Evolutionary conservation across 75 land plant species (phyloP), one percentile per base, ranked within the genome.

Genomic region (Chamaecyparis obtusa): DNA sequence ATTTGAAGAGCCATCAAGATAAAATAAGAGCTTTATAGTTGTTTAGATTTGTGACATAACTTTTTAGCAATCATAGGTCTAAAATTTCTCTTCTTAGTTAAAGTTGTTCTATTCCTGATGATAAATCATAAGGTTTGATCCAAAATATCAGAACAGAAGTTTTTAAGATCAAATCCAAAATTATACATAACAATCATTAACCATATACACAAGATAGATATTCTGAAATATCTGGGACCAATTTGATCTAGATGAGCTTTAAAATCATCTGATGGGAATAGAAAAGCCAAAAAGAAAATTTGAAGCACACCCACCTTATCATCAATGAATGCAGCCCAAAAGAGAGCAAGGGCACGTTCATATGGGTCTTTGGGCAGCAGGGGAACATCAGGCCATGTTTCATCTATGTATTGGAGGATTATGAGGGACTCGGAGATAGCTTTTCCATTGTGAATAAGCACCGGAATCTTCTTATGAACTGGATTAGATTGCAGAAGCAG

Each of bases 321-420:
- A 27, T 85, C 86, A 0, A 56, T 85, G 57, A 83, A 89, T 19
- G 79, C 71, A 36, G 86, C 71, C 92, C 92, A 91, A 57, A 89
- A 91, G 0, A 88, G 88, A 32, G 88, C 88, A 1, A 36, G 1
- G 60, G 90, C 90, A 67, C 88, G 32, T 39, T 87, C 87, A 36
- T 85, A 75, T 27, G 92, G 91, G 71, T 87, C 85, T 32, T 24
- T 85, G 0, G 91, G 91, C 19, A 89, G 76, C 51, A 91, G 43
- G 44, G 86, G 90, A 72, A 67, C 6, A 3, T 86, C 80, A 13
- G 88, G 91, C 91, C 89, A 92, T 16, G 88, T 55, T 37, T 91
- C 93, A 8, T 92, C 92, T 6, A 92, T 85, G 79, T 90, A 92
- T 84, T 91, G 86, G 30, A 92, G 87, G 76, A 89, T 89, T 24